Evolutionary conservation across 1,284 basidiomycete species (phyloP).

Genomic region (Ceratobasidium sp.): DNA sequence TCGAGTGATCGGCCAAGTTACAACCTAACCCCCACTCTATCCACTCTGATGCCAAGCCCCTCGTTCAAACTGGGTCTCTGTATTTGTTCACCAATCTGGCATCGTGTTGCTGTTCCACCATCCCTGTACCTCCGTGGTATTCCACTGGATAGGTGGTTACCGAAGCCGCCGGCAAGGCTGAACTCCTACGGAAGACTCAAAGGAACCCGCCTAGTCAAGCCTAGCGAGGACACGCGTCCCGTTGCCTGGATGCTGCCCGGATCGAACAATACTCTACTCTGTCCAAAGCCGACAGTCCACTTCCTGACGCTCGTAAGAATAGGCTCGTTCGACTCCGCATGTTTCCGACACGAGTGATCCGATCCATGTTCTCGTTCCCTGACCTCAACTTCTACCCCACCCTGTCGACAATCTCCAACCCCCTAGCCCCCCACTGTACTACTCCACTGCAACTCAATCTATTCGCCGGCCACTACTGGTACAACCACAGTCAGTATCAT

Average conservation of each 20-base stretch:
- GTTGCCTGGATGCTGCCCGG: constrained; percentile 60
- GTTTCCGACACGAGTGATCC: constrained; percentile 61
- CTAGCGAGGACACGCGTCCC: constrained; percentile 36
- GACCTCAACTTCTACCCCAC: constrained; percentile 39
- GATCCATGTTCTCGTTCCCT: constrained; percentile 58
- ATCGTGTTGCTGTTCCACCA: constrained; percentile 10
- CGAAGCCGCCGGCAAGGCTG: neutral
- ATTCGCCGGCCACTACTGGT: constrained; percentile 63
- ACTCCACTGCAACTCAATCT: constrained; percentile 58
- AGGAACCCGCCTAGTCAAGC: constrained; percentile 50
- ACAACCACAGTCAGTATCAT: constrained; percentile 56
- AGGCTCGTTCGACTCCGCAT: constrained; percentile 60
- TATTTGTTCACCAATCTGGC: neutral
- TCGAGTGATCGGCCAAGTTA: constrained; percentile 38
- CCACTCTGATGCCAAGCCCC: neutral
- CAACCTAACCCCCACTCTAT: constrained; percentile 20
- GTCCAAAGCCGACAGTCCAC: constrained; percentile 61
- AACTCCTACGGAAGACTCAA: too few relatives aligned
- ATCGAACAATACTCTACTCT: constrained; percentile 57
- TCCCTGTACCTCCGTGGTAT: neutral
- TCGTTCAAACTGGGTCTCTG: constrained; percentile 27
- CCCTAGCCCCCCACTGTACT: neutral
- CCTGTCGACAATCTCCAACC: constrained; percentile 46
- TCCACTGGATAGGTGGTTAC: too few relatives aligned
- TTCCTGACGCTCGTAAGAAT: constrained; percentile 59